Evolutionary conservation across 1,139 yeast genomes (phyloP).

Genomic region (Blastobotrys malaysiensis): DNA sequence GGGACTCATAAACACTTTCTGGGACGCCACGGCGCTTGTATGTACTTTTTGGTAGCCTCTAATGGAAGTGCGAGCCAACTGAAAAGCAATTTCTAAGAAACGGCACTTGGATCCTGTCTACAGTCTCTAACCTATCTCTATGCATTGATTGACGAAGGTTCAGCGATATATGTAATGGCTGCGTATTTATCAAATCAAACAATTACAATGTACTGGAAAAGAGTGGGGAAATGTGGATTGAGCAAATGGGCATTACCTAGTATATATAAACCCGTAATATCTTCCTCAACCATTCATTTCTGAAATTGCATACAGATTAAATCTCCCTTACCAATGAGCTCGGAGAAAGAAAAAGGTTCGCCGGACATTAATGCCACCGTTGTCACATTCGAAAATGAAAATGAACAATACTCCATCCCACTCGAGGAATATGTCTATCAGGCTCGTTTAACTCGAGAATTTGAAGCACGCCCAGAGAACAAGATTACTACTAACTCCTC

Average conservation of each 20-base stretch:
- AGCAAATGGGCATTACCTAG: not conserved
- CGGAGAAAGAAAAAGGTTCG: not conserved
- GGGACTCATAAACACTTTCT: too few relatives aligned
- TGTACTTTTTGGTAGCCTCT: too few relatives aligned
- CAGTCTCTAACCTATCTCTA: not conserved
- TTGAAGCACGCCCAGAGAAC: constrained; percentile 21
- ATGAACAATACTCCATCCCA: constrained; percentile 24
- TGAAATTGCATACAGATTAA: not conserved
- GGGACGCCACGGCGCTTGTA: too few relatives aligned
- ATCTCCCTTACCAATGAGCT: not conserved
- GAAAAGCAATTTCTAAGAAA: not conserved
- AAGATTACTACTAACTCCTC: constrained; percentile 14
- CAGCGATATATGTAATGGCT: not conserved
- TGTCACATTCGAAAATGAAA: not conserved
- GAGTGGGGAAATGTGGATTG: not conserved
- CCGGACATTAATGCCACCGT: not conserved
- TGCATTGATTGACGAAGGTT: not conserved
- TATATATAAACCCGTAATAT: not conserved
- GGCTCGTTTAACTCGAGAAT: constrained; percentile 31
- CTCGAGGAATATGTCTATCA: constrained; percentile 31
- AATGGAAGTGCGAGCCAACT: not conserved
- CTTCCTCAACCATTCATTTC: not conserved
- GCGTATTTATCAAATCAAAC: not conserved
- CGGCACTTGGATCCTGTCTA: not conserved
- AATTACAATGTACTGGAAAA: not conserved